Percentiles rank a stretch among this genome's conserved stretches.
phyloP scores from a whole-genome alignment of 2,329 filamentous ascomycete genomes.

The Ophiocordyceps robertsii region DNA sequence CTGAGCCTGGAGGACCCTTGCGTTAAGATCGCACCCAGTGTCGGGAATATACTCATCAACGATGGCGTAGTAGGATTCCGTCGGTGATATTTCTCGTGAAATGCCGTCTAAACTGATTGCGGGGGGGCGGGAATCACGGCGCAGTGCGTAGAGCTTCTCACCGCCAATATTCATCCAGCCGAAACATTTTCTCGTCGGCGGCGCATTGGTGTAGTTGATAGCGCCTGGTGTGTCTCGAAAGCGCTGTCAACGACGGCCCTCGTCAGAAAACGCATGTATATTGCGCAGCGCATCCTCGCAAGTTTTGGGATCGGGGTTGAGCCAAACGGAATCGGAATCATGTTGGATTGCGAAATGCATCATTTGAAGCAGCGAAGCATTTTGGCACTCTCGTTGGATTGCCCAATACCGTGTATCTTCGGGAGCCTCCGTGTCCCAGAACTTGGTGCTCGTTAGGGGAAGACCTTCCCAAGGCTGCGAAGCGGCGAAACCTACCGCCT shows the following conservation, averaged over 20 bases:
- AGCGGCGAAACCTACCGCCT: not conserved
- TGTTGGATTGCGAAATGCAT: conserved; percentile 1
- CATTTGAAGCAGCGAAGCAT: conserved; percentile 1
- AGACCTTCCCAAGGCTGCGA: too few relatives aligned
- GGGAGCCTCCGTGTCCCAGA: conserved; percentile 1
- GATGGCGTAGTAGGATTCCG: not conserved
- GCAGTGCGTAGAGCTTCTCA: not conserved
- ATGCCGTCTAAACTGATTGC: not conserved
- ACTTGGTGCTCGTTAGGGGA: not conserved
- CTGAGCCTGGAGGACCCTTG: not conserved
- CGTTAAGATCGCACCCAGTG: not conserved
- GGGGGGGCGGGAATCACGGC: not conserved
- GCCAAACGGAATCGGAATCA: not conserved
- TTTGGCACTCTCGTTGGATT: conserved; percentile 1
- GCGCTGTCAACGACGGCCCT: not conserved
- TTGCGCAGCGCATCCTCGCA: not conserved
- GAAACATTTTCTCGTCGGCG: conserved; percentile 1
- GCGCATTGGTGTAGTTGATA: not conserved
- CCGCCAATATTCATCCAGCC: not conserved
- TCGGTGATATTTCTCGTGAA: not conserved
- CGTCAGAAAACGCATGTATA: conserved; percentile 1
- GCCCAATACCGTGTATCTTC: conserved; percentile 1
- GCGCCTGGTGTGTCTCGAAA: not conserved
- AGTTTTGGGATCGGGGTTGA: conserved; percentile 1
- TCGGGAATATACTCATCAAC: not conserved